phyloP scores from a whole-genome alignment of 2,329 filamentous ascomycete genomes.

The Penicillium sp. region DNA sequence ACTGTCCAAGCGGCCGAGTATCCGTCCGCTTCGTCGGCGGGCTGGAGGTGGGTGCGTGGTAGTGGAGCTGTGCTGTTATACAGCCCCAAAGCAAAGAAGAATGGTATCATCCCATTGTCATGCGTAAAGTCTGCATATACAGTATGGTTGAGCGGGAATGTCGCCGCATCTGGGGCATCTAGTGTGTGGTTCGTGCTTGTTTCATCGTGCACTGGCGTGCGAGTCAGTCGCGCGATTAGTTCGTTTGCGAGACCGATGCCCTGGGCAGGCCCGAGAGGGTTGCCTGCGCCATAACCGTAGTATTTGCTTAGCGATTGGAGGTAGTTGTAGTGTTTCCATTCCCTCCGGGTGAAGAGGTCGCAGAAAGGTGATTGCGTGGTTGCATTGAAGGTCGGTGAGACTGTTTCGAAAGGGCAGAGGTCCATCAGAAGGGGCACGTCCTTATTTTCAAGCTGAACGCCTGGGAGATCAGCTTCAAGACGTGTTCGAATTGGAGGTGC shows the following conservation, averaged over 20 bases:
- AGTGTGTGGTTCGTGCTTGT: conserved; percentile 77
- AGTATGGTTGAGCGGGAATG: conserved; percentile 66
- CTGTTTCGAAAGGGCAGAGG: conserved; percentile 77
- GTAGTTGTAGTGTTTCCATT: conserved; percentile 80
- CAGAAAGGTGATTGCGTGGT: conserved; percentile 67
- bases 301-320: conserved; percentile 75
- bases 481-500: conserved; percentile 63
- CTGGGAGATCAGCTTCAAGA: conserved; percentile 65
- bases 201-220: conserved; percentile 62
- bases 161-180: conserved; percentile 56
- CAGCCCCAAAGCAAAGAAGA: conserved; percentile 72
- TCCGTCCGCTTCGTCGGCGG: conserved; percentile 56
- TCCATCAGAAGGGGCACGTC: conserved; percentile 78
- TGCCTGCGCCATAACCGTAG: conserved; percentile 75
- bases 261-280: conserved; percentile 74
- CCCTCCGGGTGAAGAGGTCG: conserved; percentile 63
- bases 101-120: conserved; percentile 78
- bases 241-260: conserved; percentile 87
- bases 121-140: conserved; percentile 90
- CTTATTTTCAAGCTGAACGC: conserved; percentile 59
- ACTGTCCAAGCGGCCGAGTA: conserved; percentile 76
- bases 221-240: conserved; percentile 74
- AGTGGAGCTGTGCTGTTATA: conserved; percentile 63
- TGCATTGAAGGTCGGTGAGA: conserved; percentile 55
- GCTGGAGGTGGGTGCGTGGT: conserved; percentile 48